A percentile compares a stretch with the other conserved stretches of the same genome.
Conservation (phyloP, 495 filamentous ascomycete species). For the Recurvomyces mirabilis region DNA sequence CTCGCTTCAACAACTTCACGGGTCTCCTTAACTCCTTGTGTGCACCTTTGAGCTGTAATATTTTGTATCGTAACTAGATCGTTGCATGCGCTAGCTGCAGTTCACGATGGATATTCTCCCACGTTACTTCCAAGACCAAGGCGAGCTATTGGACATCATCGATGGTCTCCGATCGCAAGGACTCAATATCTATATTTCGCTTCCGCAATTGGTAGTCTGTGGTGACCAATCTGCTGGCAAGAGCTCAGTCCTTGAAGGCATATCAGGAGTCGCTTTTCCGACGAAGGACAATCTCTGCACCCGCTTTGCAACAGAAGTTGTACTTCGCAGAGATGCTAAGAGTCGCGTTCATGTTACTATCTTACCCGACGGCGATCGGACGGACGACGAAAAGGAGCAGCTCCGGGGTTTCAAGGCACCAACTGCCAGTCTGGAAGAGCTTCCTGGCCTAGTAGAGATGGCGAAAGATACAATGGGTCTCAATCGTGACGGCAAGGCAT, state of each 20-base stretch:
- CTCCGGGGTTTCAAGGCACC: background rate
- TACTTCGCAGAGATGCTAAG: conserved; percentile 36
- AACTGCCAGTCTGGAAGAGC: too few species aligned
- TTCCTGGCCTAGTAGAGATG: too few species aligned
- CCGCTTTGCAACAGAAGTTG: conserved; percentile 46
- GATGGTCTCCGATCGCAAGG: too few species aligned
- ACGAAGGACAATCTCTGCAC: conserved; percentile 43
- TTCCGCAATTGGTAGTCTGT: conserved; percentile 21
- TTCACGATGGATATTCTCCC: too few species aligned
- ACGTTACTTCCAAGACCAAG: too few species aligned
- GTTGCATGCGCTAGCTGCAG: too few species aligned
- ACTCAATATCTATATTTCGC: too few species aligned
- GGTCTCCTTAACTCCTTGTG: too few species aligned
- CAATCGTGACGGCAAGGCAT: background rate
- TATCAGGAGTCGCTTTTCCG: conserved; percentile 31
- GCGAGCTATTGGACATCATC: too few species aligned
- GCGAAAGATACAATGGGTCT: background rate
- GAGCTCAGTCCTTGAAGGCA: conserved; percentile 26
- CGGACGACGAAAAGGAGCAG: background rate
- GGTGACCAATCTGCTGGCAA: conserved; percentile 23
- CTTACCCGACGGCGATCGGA: conserved; percentile 1
- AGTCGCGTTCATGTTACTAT: conserved; percentile 1
- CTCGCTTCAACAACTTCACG: too few species aligned
- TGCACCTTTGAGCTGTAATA: too few species aligned
- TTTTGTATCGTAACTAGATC: too few species aligned